Base-by-base conservation (phyloP, 2,329 filamentous ascomycete genomes). In the Monosporascus cannonballus region DNA sequence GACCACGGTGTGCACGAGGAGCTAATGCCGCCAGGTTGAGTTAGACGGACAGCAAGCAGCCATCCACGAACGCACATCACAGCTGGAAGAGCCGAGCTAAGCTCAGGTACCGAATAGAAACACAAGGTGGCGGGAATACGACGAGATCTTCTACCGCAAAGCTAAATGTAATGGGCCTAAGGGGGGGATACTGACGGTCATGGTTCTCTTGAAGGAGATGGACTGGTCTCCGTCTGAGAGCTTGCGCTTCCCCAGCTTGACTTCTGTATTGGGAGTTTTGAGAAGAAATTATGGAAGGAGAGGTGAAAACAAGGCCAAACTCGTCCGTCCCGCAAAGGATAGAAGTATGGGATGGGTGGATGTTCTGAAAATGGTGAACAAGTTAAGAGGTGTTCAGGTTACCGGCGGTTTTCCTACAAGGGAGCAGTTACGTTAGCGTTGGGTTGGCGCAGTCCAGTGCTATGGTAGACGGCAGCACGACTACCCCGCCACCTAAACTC, bases 191-290 rank as follows among this genome's bases (percentile, higher is more conserved):
- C 81, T 72, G 71, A 86, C 83, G 66, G 78, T 74, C 81, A 85
- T 85, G 69, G 67, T 78, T 73, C 76, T 77, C 73, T 85, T 85
- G 48, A 74, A 73, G 69, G 76, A 76, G 64, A 76, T 75, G 69
- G 76, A 72, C 69, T 74, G 70, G 67, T 83, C 81, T 74, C 79
- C 79, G 73, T 75, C 73, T 60, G 83, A 86, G 64, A 83, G 73
- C 73, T 83, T 86, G 72, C 83, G 82, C 76, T 86, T 86, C 77
- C 80, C 81, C 80, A 80, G 78, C 71, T 81, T 80, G 75, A 69
- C 73, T 58, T 56, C 54, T 57, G 60, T 61, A 56, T 57, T 54
- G 42, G 30, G n/a, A 24, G 14, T 18, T 17, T 25, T 25, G 24
- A 46, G 42, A n/a, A 46, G 20, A 46, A 17, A 27, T 3, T 17